A percentile compares a stretch with the other conserved stretches of the same genome.
Evolutionary conservation across 176 grass and related monocot genomes (phyloP).

Genomic region (Hyparrhenia diplandra): DNA sequence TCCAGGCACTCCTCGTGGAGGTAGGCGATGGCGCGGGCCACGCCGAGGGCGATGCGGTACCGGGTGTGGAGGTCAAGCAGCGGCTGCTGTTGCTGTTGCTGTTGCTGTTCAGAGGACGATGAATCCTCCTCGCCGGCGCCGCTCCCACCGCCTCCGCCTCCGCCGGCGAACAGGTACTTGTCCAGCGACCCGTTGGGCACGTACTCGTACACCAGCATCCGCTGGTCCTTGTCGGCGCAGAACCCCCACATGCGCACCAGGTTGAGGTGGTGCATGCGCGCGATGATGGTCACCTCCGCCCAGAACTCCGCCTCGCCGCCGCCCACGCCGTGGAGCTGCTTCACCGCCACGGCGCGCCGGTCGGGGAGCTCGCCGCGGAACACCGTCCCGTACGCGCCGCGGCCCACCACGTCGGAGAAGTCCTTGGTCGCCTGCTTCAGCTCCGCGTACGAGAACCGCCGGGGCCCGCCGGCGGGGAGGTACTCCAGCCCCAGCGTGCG

Average conservation of each 20-base stretch:
- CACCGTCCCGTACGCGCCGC: slow-evolving; percentile 73
- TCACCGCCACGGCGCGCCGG: slow-evolving; percentile 76
- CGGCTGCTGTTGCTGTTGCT: neutral
- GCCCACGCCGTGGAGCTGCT: slow-evolving; percentile 68
- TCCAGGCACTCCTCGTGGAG: slow-evolving; percentile 95
- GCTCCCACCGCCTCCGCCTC: neutral
- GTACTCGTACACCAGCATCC: slow-evolving; percentile 95
- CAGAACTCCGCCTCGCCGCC: slow-evolving; percentile 94
- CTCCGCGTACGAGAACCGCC: slow-evolving; percentile 83
- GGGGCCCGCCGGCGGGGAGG: slow-evolving; percentile 74
- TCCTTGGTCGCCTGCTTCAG: slow-evolving; percentile 82
- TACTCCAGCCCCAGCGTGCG: slow-evolving; percentile 79
- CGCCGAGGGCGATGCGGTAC: slow-evolving; percentile 79
- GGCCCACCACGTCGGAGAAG: slow-evolving; percentile 74
- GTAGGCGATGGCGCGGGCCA: slow-evolving; percentile 81
- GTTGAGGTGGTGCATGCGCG: slow-evolving; percentile 96
- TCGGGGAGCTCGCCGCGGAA: slow-evolving; percentile 79
- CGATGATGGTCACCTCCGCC: slow-evolving; percentile 96
- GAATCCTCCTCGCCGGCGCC: neutral
- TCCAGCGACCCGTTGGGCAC: slow-evolving; percentile 90
- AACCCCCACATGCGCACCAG: slow-evolving; percentile 95
- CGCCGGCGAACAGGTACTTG: slow-evolving; percentile 62
- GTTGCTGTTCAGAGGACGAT: neutral
- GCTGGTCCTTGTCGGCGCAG: slow-evolving; percentile 85
- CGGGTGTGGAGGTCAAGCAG: slow-evolving; percentile 74